Conservation (phyloP, 495 filamentous ascomycete genomes). For the Lichina pygmaea region DNA sequence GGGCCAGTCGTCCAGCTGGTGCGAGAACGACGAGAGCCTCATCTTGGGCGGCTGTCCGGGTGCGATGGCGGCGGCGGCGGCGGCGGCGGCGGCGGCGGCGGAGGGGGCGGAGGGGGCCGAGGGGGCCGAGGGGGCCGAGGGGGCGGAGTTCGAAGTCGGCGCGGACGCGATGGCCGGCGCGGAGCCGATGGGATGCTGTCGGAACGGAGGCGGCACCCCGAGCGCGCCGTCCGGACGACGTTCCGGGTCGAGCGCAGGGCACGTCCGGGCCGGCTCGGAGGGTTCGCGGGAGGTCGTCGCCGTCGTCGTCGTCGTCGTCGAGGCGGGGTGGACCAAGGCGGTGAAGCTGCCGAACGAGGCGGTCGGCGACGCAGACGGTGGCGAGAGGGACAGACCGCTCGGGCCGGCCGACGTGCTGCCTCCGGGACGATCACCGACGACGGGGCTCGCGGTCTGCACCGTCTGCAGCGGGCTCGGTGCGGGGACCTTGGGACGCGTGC, state of each 20-base stretch:
- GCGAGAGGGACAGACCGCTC: not conserved
- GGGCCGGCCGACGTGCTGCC: not conserved
- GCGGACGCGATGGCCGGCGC: not conserved
- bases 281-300: not conserved
- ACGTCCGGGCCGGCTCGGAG: no score
- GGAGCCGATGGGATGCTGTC: not conserved
- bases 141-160: not conserved
- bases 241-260: not conserved
- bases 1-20: slow-evolving; percentile 12
- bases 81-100: not conserved
- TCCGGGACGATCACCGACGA: not conserved
- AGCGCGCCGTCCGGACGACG: not conserved
- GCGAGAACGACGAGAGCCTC: slow-evolving; percentile 7
- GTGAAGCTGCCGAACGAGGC: not conserved
- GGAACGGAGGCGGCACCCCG: not conserved
- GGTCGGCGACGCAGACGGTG: not conserved
- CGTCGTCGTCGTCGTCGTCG: not conserved
- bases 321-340: not conserved
- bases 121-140: no score
- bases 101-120: no score
- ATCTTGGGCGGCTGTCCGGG: slow-evolving; percentile 2
- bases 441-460: not conserved
- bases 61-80: not conserved
- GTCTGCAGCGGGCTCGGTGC: not conserved
- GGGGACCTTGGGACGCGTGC: not conserved